A percentile compares a stretch with the other conserved stretches of the same genome.
phyloP scores from a whole-genome alignment of 2,329 filamentous ascomycete genomes.

The Ophiostoma sp. region DNA sequence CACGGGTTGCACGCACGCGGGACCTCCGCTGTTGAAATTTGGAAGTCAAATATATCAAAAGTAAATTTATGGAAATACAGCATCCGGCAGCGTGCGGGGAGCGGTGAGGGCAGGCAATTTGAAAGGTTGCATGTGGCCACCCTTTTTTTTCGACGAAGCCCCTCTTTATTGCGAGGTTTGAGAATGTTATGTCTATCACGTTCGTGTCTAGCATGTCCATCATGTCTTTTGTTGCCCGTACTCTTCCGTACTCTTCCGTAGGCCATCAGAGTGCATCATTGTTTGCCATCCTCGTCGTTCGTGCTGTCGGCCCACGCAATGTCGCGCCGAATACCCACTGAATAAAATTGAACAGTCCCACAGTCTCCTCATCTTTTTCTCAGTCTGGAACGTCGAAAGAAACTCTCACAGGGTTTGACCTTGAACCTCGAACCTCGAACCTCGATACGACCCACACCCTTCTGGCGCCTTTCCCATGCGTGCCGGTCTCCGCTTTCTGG shows the following conservation, averaged over 20 bases:
- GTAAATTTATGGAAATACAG: neutral
- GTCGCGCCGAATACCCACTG: neutral
- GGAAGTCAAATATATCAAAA: neutral
- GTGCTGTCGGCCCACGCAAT: constrained; percentile 2
- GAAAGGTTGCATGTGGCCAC: neutral
- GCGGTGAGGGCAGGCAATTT: neutral
- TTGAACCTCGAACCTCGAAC: neutral
- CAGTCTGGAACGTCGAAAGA: neutral
- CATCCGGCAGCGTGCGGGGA: constrained; percentile 1
- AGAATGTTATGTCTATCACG: neutral
- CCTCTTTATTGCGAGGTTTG: neutral
- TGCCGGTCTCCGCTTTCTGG: constrained; percentile 13
- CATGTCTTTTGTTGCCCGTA: neutral
- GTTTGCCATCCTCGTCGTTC: neutral
- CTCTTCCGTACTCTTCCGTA: neutral
- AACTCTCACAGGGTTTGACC: too few species aligned
- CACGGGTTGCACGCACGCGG: neutral
- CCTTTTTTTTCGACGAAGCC: neutral
- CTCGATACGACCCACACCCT: neutral
- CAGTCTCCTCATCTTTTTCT: neutral
- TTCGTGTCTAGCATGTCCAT: neutral
- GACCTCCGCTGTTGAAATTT: neutral
- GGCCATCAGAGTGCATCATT: neutral
- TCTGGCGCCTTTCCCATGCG: neutral
- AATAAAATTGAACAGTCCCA: constrained; percentile 1